Base-by-base conservation (phyloP, 371 early-diverging fungal genomes). In the Apophysomyces ossiformis region DNA sequence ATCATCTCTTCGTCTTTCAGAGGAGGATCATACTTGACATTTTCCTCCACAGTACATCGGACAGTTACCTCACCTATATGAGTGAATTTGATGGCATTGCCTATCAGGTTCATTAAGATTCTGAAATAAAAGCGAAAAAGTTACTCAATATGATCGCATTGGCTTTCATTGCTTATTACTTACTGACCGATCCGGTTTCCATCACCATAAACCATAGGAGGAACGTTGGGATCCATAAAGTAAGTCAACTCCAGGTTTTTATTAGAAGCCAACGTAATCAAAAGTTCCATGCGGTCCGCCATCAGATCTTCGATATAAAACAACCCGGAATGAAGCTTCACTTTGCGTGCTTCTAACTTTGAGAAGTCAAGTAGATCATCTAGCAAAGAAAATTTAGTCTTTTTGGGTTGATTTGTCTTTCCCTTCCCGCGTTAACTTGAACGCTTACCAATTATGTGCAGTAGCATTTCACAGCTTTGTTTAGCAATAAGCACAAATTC, bases 401-500 rank as follows among this genome's bases (percentile, higher is more conserved):
- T 26, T 26, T 26, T 26, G 32, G 32, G 2, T 26, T 26, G 32
- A 26, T 26, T 26, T 26, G 32, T 2, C 32, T 26, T 26, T 26
- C 32, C 32, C 32, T 26, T 26, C 32, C 32, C 32, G 32, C 32
- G 32, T 26, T 26, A 26, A 2, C 32, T 26, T 26, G 32, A 26
- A 3, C 32, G 32, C 32, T 26, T 69, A 72, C 73, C 84, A 63
- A 88, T 88, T 39, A 88, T 86, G 35, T 84, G 78, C 16, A 87
- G 70, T 7, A 88, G 57, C 86, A 85, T 85, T 70, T 86, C 85
- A 60, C 86, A 87, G 7, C 83, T 83, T 11, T 83, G 85, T 64
- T 86, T 86, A 4, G 87, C 85, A 70, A 82, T 86, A n/a, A 76
- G 74, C 11, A 85, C 86, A 75, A 86, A 84, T 38, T 88, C 89